phyloP scores from a whole-genome alignment of 129 eudicot genomes.

The Cynara cardunculus region DNA sequence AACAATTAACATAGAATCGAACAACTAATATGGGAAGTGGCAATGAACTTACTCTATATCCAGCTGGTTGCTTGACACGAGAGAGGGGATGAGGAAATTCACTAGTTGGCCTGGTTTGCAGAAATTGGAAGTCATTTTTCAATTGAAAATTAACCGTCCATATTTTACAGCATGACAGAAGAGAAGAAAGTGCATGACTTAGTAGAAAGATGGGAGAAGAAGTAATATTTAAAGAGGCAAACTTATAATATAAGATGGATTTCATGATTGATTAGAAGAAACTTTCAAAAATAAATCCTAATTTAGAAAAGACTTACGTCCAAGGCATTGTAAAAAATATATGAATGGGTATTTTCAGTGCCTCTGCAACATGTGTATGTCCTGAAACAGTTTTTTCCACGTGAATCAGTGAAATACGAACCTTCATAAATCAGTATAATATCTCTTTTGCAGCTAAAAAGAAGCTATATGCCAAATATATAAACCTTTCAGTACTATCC shows the following conservation, averaged over 20 bases:
- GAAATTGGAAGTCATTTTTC: not conserved
- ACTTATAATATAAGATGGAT: not conserved
- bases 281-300: not conserved
- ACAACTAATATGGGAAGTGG: not conserved
- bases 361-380: conserved; percentile 97
- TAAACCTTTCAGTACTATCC: not conserved
- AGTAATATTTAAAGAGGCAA: not conserved
- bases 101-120: conserved; percentile 88
- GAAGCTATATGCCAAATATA: not conserved
- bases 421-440: not conserved
- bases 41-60: conserved; percentile 77
- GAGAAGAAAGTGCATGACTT: not conserved
- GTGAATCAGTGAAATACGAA: not conserved
- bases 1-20: not conserved
- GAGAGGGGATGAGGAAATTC: conserved; percentile 98
- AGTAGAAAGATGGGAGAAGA: not conserved
- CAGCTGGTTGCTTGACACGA: conserved; percentile 99
- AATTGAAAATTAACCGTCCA: conserved; percentile 7
- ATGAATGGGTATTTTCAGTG: conserved; percentile 84
- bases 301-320: conserved; percentile 76
- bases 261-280: not conserved
- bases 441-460: not conserved
- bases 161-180: conserved; percentile 4
- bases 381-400: conserved; percentile 44
- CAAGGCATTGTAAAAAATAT: conserved; percentile 98